Evolutionary conservation across 1,139 yeast genomes (phyloP), one percentile per base, ranked within the genome.

Genomic region (Debaryomyces robertsiae): DNA sequence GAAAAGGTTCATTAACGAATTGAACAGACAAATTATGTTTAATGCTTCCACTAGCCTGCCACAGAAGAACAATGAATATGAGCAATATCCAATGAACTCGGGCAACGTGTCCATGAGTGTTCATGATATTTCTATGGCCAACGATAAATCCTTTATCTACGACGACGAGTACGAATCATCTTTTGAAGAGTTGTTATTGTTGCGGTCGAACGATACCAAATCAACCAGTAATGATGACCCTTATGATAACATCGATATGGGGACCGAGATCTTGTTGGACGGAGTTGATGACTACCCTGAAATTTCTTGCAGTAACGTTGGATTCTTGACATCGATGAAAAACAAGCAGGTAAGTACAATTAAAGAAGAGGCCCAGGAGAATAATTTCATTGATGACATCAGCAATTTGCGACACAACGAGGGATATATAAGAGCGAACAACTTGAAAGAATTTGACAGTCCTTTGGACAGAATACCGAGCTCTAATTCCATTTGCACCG

Each of bases 351-450:
- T 23, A 38, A 25, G 27, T 32, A 30, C 35, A 30, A 29, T 17
- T 40, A 38, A 24, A 32, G 31, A 27, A 17, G 30, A 42, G 19
- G 41, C 34, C 15, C 40, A 45, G 5, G 48, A 49, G 16, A 52
- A 48, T 16, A 38, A 38, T 4, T 65, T 65, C 42, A 51, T 63
- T 11, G 54, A 49, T 9, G 61, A 65, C 36, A 49, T 67, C 32
- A 55, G 57, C 40, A 68, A 68, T 46, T 44, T 68, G 39, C 47
- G 72, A 29, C 73, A 67, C 39, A 68, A 68, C 41, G 70, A 65
- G 37, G 52, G 41, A 32, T 44, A 38, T 15, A 43, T 47, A 22
- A 44, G 43, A 17, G 30, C 43, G 9, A 49, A 50, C 27, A 45
- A 51, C 31, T 29, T 50, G n/a, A 46, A 45, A 27, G 53, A 53